Base-by-base conservation (phyloP, 2,329 filamentous ascomycete species). In the Fusarium sp. region DNA sequence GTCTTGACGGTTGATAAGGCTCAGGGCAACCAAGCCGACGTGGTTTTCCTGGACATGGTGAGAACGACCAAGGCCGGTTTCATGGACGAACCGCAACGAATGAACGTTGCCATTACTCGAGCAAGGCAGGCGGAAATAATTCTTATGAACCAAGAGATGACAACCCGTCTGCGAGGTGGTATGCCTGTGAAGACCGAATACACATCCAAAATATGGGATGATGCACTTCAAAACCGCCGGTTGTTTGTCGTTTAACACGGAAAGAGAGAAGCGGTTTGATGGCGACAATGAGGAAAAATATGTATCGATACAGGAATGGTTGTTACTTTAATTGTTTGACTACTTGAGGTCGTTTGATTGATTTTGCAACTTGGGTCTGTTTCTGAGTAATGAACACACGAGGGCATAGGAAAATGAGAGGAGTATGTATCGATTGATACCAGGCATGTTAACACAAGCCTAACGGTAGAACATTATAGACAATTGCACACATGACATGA, bases 1-100 rank as follows among this genome's bases (percentile, higher is more conserved):
- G 74, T 79, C 0, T 61, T 80, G 15, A 82, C 79, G 0, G 74
- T 81, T 1, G 80, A 81, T 45, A 78, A 74, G 5, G 76, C 78
- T 0, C 80, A 82, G 35, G 80, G 80, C 0, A 78, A 80, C 13
- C 78, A 82, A 53, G 79, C 80, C 0, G 80, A 82, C 36, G 71
- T 81, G 6, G 78, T 82, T 0, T 77, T 81, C 31, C 70, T 82
- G 0, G 80, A 82, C 66, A 72, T 81, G 58, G 79, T 82, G 3
- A 71, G 77, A n/a, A 76, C 76, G 0, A 68, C 65, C 0, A 69
- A 68, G 1, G 75, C 77, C 0, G 72, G 71, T 0, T 81, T 81
- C 45, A 76, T 81, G 66, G 75, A 81, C 19, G 75, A 81, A 14
- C 69, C 75, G 0, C 76, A 79, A 33, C 71, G 79, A 0, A 72